Evolutionary conservation across 139 green algal species (phyloP).

Genomic region (Closterium sp.): DNA sequence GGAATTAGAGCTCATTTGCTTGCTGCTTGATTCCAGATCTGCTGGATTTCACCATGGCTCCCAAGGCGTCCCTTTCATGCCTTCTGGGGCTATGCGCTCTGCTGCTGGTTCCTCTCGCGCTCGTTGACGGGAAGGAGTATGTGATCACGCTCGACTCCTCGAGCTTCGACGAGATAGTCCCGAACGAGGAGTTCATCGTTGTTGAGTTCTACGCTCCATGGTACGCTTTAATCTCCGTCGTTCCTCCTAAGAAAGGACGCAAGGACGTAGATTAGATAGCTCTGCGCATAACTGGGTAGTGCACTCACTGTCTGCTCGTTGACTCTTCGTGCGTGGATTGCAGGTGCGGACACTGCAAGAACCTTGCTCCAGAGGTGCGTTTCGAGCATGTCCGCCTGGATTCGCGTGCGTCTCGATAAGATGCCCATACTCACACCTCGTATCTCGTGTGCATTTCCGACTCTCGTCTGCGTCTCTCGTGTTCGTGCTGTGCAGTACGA

Average conservation of each 20-base stretch:
- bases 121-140: slow-evolving; percentile 9
- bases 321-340: not conserved
- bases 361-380: slow-evolving; percentile 53
- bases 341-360: slow-evolving; percentile 66
- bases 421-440: not conserved
- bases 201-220: slow-evolving; percentile 67
- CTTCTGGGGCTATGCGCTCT: not conserved
- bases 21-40: not conserved
- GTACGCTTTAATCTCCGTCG: slow-evolving; percentile 18
- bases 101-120: not conserved
- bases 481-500: slow-evolving; percentile 31
- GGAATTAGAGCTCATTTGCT: too few species aligned
- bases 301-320: not conserved
- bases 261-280: not conserved
- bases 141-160: slow-evolving; percentile 14
- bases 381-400: not conserved
- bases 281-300: not conserved
- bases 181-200: slow-evolving; percentile 46
- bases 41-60: not conserved
- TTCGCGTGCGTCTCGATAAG: not conserved
- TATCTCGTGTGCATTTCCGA: not conserved
- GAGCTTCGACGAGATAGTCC: slow-evolving; percentile 61
- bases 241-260: too few species aligned
- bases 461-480: not conserved
- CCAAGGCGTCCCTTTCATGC: not conserved